Base-by-base conservation (phyloP, 768 basidiomycete species). In the Suillus alpinus region DNA sequence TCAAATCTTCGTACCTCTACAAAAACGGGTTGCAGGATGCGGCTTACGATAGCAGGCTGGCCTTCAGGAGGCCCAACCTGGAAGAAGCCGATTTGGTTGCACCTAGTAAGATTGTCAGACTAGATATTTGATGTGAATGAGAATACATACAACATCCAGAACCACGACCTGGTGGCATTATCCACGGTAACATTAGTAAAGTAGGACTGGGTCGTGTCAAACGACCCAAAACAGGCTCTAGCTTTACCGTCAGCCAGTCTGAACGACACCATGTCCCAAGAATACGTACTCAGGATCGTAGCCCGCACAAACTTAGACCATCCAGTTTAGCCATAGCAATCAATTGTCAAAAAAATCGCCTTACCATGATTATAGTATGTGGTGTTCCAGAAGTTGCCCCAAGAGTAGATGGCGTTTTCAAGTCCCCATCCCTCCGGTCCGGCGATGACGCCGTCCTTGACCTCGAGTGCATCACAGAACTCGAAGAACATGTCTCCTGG, bases 51-150 rank as follows among this genome's bases (percentile, higher is more conserved):
- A n/a, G 69, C 62, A 18, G 79, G 77, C 49, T 73, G 68, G 26
- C 64, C 69, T 9, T 36, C 8, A 2, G 80, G 80, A 4, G 79
- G 77, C 32, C 78, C 73, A 4, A 70, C 75, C 61, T 73, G 73
- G 63, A 67, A 75, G 60, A 62, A 88, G 32, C 89, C 89, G 1
- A 91, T 79, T 73, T 91, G 81, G 66, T 87, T 89, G 67, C 89
- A 91, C 4, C 86, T 88, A 29, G 56, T 23, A 46, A 58, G 34
- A 56, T 41, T 46, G 37, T 60, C 36, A 36, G 36, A 10, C 10
- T 2, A 36, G 36, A 12, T 36, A 26, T 1, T 23, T 23, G 23
- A 20, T 58, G 46, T 18, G 2, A 59, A 55, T 1, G 36, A 36
- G 9, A 36, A 10, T 34, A 69, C 80, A 61, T 71, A 81, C 86